Evolutionary conservation across 495 filamentous ascomycete species (phyloP).

Genomic region (Xylaria sp.): DNA sequence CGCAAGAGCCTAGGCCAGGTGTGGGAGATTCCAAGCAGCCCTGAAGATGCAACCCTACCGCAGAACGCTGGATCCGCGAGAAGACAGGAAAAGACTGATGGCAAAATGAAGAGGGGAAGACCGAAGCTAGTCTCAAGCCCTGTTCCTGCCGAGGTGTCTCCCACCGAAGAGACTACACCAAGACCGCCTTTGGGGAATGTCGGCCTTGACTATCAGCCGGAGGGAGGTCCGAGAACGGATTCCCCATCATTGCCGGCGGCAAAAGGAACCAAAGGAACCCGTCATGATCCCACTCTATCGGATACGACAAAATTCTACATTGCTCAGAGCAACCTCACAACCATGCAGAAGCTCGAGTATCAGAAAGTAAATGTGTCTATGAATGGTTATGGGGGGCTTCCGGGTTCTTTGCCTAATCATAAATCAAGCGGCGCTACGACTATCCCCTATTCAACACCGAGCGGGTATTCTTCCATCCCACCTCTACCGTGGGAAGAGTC

Average conservation of each 20-base stretch:
- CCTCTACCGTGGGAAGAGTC: slow-evolving; percentile 38
- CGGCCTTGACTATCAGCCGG: neutral
- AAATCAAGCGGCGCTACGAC: slow-evolving; percentile 41
- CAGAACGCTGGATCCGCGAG: slow-evolving; percentile 17
- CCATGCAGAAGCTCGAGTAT: slow-evolving; percentile 43
- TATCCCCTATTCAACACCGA: slow-evolving; percentile 40
- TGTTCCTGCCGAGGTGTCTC: slow-evolving; percentile 27
- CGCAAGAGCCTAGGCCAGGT: slow-evolving; percentile 32
- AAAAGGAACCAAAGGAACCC: slow-evolving; percentile 27
- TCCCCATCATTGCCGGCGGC: slow-evolving; percentile 15
- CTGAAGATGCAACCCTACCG: slow-evolving; percentile 18
- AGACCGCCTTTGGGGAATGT: slow-evolving; percentile 3
- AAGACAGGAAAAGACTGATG: slow-evolving; percentile 31
- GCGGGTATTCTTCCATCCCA: slow-evolving; percentile 35
- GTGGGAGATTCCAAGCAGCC: slow-evolving; percentile 43
- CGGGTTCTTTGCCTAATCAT: slow-evolving; percentile 27
- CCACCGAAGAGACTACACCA: slow-evolving; percentile 13
- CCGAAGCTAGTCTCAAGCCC: slow-evolving; percentile 19
- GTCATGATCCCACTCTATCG: slow-evolving; percentile 25
- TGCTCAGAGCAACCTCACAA: slow-evolving; percentile 40
- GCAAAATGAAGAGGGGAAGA: slow-evolving; percentile 28
- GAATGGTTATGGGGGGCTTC: slow-evolving; percentile 28
- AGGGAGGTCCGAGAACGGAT: neutral
- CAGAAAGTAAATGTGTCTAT: slow-evolving; percentile 33
- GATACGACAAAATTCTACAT: slow-evolving; percentile 37